Base-by-base conservation (phyloP, 1,284 basidiomycete species). In the Chalciporus sp. region DNA sequence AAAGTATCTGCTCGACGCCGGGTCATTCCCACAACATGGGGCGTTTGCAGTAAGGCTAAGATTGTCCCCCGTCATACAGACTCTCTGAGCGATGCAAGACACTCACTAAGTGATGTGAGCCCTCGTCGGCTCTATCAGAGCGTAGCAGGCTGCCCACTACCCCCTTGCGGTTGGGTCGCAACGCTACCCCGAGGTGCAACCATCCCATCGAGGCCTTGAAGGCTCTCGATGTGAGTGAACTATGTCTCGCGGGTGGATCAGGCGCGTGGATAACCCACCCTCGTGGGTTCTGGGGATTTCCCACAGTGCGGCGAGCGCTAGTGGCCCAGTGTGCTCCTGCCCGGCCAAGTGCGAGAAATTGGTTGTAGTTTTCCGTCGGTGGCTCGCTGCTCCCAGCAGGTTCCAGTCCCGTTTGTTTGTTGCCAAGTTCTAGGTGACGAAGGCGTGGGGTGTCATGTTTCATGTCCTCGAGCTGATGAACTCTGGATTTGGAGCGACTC, bases 81-180 rank as follows among this genome's bases (percentile, higher is more conserved):
- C 39, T 23, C 29, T 17, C 33, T 11, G 50, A 51, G 31, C 41
- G 37, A 46, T 20, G 37, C 27, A 46, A 31, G 31, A 29, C 37
- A 51, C 37, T 51, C 49, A 51, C 50, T 33, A 27, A 23, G 37
- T 42, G 35, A 40, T 46, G 16, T 16, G 23, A 31, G 28, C 33
- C 29, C 31, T 28, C 44, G 23, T 45, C 35, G 33, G 23, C 33
- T 23, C 26, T 12, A 12, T 17, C 37, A 11, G 14, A 23, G n/a
- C 35, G 28, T 27, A 11, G 19, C 23, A 19, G 16, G 17, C 20
- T 19, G 23, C 39, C 19, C 23, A 33, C n/a, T 26, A n/a, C n/a
- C n/a, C n/a, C n/a, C n/a, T n/a, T n/a, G n/a, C n/a, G n/a, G n/a
- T n/a, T 20, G 42, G 11, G 26, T 6, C 11, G 33, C 26, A 26